A percentile compares a stretch with the other conserved stretches of the same genome.
Conservation (phyloP, 1,284 basidiomycete species). For the Boletus mariae region DNA sequence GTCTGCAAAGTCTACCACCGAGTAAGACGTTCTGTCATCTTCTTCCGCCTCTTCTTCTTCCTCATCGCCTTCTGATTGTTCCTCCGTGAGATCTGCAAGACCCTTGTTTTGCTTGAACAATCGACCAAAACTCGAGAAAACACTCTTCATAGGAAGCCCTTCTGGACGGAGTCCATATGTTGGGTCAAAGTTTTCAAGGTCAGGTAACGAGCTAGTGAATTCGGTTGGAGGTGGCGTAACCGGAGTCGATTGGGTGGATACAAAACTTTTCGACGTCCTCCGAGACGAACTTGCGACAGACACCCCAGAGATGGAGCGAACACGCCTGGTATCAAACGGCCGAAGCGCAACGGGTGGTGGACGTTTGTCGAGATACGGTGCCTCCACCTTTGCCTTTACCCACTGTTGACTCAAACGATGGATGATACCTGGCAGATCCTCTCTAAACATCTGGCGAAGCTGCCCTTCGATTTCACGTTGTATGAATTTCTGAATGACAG, state of each 20-base stretch:
- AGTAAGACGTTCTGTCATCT: conserved; percentile 46
- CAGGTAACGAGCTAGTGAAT: conserved; percentile 53
- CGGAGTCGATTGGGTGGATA: conserved; percentile 23
- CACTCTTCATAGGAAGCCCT: conserved; percentile 73
- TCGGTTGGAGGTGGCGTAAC: conserved; percentile 32
- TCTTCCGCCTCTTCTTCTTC: conserved; percentile 43
- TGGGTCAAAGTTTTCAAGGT: conserved; percentile 91
- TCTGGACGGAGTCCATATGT: conserved; percentile 97
- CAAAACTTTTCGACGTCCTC: conserved; percentile 17
- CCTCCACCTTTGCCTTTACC: conserved; percentile 84
- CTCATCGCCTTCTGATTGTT: conserved; percentile 49
- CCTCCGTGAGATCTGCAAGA: conserved; percentile 76
- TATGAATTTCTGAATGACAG: conserved; percentile 95
- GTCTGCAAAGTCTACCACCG: conserved; percentile 68
- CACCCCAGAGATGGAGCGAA: conserved; percentile 30
- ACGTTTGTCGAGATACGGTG: conserved; percentile 64
- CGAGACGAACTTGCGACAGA: conserved; percentile 37
- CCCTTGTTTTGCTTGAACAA: conserved; percentile 68
- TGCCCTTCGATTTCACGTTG: conserved; percentile 97
- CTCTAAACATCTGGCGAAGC: conserved; percentile 95
- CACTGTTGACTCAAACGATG: conserved; percentile 94
- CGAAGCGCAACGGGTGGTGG: conserved; percentile 36
- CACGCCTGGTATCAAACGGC: conserved; percentile 28
- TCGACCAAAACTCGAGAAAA: conserved; percentile 69
- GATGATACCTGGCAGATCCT: conserved; percentile 96